phyloP scores from a whole-genome alignment of 352 stramenopile species.

The Globisporangium cystogenes region DNA sequence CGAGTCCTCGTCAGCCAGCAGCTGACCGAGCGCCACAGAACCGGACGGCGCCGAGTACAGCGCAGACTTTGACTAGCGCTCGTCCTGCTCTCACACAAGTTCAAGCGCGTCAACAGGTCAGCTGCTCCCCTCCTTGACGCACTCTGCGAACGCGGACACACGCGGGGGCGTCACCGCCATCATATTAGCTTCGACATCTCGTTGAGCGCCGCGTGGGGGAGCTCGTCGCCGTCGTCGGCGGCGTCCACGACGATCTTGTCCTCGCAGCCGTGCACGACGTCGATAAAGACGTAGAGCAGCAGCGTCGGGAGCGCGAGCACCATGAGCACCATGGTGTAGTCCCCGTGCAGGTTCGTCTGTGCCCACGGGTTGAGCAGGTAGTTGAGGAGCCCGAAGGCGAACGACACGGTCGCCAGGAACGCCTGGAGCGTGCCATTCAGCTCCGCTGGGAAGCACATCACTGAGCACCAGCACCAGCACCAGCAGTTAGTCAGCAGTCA shows the following conservation, averaged over 20 bases:
- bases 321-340: constrained; percentile 56
- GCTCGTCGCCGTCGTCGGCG: constrained; percentile 12
- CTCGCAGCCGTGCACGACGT: constrained; percentile 53
- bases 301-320: constrained; percentile 50
- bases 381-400: constrained; percentile 63
- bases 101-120: too few relatives aligned
- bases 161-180: too few relatives aligned
- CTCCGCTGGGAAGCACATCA: constrained; percentile 77
- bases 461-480: constrained; percentile 23
- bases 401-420: constrained; percentile 66
- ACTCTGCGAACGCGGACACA: neutral
- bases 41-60: constrained; percentile 32
- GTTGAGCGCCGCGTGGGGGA: constrained; percentile 6
- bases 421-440: constrained; percentile 76
- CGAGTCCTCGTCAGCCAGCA: neutral
- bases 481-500: too few relatives aligned
- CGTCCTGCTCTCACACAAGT: neutral
- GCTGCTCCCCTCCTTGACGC: neutral
- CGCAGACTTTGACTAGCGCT: constrained; percentile 45
- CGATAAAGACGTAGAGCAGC: constrained; percentile 57
- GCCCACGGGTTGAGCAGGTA: constrained; percentile 75
- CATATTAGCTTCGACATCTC: constrained; percentile 47
- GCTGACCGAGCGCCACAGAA: neutral
- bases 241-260: constrained; percentile 46
- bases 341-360: constrained; percentile 55